Evolutionary conservation across 2,329 filamentous ascomycete genomes (phyloP).

Genomic region (Diaporthe australafricana): DNA sequence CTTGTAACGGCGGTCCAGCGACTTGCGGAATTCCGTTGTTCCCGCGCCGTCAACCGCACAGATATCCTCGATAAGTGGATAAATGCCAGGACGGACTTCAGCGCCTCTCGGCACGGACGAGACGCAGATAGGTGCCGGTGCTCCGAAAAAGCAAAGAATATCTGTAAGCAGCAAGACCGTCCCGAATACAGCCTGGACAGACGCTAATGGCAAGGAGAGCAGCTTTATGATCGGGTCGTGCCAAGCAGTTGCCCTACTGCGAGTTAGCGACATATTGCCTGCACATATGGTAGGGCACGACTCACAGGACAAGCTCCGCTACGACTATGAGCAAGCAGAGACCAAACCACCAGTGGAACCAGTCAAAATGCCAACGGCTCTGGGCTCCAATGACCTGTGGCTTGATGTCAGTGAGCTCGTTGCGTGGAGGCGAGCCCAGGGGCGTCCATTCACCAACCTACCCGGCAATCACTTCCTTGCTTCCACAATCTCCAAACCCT

Average conservation of each 20-base stretch:
- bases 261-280: background rate
- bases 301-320: constrained; percentile 63
- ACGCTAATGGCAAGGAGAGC: constrained; percentile 62
- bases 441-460: background rate
- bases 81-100: background rate
- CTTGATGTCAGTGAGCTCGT: constrained; percentile 47
- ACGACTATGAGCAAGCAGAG: constrained; percentile 66
- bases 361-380: constrained; percentile 58
- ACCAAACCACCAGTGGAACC: constrained; percentile 68
- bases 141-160: constrained; percentile 44
- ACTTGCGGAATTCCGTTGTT: background rate
- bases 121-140: background rate
- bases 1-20: background rate
- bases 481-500: constrained; percentile 64
- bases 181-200: constrained; percentile 61
- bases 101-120: background rate
- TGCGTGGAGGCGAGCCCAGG: background rate
- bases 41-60: background rate
- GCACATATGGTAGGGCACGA: background rate
- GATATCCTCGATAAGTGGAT: background rate
- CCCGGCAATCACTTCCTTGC: constrained; percentile 46
- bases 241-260: background rate
- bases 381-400: constrained; percentile 55
- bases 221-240: constrained; percentile 61
- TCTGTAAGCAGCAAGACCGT: constrained; percentile 53